Evolutionary conservation across 257 asterid genomes (phyloP).

Genomic region (Primulina eburnea): DNA sequence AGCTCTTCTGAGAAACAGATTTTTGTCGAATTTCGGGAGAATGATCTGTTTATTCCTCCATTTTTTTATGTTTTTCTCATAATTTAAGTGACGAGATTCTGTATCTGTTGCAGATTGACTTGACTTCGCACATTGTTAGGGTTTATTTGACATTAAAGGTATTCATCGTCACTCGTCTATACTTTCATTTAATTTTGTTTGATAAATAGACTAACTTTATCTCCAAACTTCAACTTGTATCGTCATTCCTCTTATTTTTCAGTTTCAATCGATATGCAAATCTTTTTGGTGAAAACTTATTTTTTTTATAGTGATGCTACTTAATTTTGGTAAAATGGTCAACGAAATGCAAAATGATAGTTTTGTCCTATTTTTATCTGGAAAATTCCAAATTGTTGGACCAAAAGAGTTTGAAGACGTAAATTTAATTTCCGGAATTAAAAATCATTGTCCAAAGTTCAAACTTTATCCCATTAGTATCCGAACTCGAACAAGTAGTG

Average conservation of each 20-base stretch:
- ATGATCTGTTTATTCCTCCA: slow-evolving; percentile 8
- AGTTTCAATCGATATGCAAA: not conserved
- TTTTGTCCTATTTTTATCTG: slow-evolving; percentile 1
- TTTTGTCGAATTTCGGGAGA: not conserved
- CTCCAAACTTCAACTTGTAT: not conserved
- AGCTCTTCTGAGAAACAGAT: not conserved
- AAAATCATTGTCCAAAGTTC: too few species aligned
- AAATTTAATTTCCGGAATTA: too few species aligned
- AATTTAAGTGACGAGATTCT: slow-evolving; percentile 6
- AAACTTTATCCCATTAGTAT: not conserved
- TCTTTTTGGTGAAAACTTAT: not conserved
- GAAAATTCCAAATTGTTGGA: not conserved
- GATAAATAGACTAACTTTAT: too few species aligned
- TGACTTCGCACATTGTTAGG: slow-evolving; percentile 91
- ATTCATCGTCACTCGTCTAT: slow-evolving; percentile 10
- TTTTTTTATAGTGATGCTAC: not conserved
- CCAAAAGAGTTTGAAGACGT: not conserved
- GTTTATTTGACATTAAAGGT: slow-evolving; percentile 85
- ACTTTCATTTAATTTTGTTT: slow-evolving; percentile 1
- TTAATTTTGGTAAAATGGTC: too few species aligned
- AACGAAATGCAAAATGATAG: not conserved
- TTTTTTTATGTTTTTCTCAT: slow-evolving; percentile 12
- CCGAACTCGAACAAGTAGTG: not conserved
- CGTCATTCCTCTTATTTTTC: not conserved
- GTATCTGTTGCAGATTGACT: slow-evolving; percentile 70